Conservation (phyloP, 108 stramenopile species). For the Nitzschia palea region DNA sequence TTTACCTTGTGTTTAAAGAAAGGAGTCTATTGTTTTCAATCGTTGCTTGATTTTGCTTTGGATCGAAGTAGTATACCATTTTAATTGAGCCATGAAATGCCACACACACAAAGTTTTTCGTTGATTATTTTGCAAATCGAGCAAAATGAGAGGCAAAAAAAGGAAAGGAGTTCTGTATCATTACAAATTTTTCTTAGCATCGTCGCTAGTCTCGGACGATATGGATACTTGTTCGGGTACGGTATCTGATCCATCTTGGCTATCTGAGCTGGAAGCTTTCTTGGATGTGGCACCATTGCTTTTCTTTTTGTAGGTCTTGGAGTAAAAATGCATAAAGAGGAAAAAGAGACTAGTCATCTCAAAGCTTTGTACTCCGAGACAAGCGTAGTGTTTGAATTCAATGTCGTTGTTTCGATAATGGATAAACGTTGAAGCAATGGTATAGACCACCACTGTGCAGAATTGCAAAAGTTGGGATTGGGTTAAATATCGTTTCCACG, state of each 20-base stretch:
- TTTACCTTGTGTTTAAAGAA: no score
- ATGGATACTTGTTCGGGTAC: constrained; percentile 26
- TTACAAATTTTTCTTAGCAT: background rate
- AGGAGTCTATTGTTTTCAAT: no score
- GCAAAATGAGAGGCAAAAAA: no score
- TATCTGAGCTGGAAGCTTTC: background rate
- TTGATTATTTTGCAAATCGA: no score
- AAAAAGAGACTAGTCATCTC: constrained; percentile 90
- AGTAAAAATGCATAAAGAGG: constrained; percentile 78
- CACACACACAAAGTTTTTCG: no score
- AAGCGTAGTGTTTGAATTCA: constrained; percentile 50
- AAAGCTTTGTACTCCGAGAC: constrained; percentile 62
- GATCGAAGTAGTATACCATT: no score
- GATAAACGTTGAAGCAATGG: constrained; percentile 40
- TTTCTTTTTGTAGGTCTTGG: constrained; percentile 71
- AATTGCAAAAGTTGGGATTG: constrained; percentile 97
- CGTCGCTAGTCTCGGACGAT: constrained; percentile 14
- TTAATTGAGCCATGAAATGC: no score
- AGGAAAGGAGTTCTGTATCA: no score
- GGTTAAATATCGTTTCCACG: constrained; percentile 95
- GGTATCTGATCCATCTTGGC: background rate
- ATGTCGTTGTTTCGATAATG: constrained; percentile 30
- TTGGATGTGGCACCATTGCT: constrained; percentile 7
- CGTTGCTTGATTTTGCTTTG: no score
- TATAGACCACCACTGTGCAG: constrained; percentile 83